Conservation (phyloP, 73 alveolate genomes). For the Urostyla sp. region DNA sequence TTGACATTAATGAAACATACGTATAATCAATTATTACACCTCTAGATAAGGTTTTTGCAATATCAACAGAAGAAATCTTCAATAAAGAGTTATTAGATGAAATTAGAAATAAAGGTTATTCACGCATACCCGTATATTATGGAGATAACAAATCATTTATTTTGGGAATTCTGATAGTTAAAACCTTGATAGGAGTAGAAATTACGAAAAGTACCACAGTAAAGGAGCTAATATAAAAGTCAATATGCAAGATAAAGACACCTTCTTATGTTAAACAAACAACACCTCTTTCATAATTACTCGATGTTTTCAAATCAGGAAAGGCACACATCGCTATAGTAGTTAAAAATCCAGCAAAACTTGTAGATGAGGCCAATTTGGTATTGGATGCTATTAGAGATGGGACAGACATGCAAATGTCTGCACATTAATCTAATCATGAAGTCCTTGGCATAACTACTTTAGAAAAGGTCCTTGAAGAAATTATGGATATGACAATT, state of each 20-base stretch:
- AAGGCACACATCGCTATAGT: constrained; percentile 77
- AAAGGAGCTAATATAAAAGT: constrained; percentile 37
- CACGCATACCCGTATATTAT: constrained; percentile 76
- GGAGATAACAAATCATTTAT: constrained; percentile 59
- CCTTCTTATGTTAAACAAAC: constrained; percentile 59
- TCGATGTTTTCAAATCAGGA: constrained; percentile 62
- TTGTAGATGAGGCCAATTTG: constrained; percentile 30
- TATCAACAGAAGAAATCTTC: constrained; percentile 51
- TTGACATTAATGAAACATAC: constrained; percentile 49
- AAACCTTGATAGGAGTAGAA: constrained; percentile 63
- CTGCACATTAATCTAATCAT: neutral
- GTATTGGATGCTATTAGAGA: constrained; percentile 38
- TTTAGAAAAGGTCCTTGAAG: constrained; percentile 49
- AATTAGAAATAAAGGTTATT: constrained; percentile 55
- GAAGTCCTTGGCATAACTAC: constrained; percentile 37
- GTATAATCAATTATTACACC: constrained; percentile 65
- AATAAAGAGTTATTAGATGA: constrained; percentile 36
- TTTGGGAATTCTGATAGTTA: constrained; percentile 62
- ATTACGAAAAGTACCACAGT: constrained; percentile 14
- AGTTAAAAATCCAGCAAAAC: constrained; percentile 14
- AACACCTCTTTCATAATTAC: constrained; percentile 53
- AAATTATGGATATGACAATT: constrained; percentile 20
- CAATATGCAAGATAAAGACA: constrained; percentile 34
- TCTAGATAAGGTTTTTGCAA: constrained; percentile 55
- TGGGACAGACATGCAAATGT: constrained; percentile 15